Conservation (phyloP, 129 eudicot species). For the Lonicera japonica region DNA sequence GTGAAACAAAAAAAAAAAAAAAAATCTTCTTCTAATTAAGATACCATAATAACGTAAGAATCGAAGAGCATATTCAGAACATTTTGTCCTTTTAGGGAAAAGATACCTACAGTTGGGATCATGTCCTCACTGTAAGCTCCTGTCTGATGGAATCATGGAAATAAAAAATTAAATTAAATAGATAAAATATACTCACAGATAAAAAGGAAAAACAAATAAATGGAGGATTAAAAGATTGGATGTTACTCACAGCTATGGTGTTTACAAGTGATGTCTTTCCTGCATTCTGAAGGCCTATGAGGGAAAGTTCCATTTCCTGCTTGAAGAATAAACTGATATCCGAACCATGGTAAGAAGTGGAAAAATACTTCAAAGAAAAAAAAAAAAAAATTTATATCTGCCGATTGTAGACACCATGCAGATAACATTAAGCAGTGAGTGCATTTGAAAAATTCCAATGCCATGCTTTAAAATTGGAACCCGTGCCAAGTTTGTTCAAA, state of each 20-base stretch:
- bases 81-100: conserved; percentile 2
- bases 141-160: conserved; percentile 45
- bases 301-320: conserved; percentile 98
- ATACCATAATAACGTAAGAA: background rate
- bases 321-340: conserved; percentile 67
- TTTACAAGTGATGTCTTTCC: conserved; percentile 95
- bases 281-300: conserved; percentile 96
- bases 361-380: too few species aligned
- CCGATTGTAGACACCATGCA: too few species aligned
- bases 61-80: background rate
- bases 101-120: conserved; percentile 91
- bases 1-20: background rate
- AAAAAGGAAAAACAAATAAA: background rate
- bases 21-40: background rate
- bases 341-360: too few species aligned
- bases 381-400: too few species aligned
- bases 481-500: too few species aligned
- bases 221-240: background rate
- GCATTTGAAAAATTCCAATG: too few species aligned
- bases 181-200: background rate
- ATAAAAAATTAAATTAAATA: background rate
- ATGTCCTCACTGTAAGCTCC: conserved; percentile 93
- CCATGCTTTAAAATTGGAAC: too few species aligned
- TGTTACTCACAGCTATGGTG: conserved; percentile 63
- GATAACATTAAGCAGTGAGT: too few species aligned